These are phyloP conservation scores for Thalia dealbata DNA, from an alignment of 176 grass and related monocot genomes.

Conservation along the genomic window DNA sequence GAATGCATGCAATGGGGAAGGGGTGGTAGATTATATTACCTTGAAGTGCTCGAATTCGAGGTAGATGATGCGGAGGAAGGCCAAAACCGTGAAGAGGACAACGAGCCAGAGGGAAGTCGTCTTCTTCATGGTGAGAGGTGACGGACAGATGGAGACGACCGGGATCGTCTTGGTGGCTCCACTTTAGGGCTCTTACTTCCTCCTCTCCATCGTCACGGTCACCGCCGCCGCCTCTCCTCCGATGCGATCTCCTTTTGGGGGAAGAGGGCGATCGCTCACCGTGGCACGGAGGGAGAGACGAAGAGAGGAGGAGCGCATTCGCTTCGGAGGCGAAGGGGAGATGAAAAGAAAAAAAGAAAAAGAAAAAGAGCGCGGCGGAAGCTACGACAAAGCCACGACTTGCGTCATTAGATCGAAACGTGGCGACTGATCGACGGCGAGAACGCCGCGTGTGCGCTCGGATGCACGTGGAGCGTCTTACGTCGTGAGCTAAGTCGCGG, in stretches of 20 bases:
- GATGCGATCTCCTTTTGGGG: too few relatives aligned
- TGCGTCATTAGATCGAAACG: not conserved
- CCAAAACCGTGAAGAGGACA: slow-evolving; percentile 37
- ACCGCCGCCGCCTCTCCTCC: too few relatives aligned
- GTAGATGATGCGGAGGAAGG: slow-evolving; percentile 53
- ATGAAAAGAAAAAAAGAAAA: not conserved
- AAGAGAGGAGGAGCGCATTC: not conserved
- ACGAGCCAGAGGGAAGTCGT: slow-evolving; percentile 34
- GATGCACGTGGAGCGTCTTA: too few relatives aligned
- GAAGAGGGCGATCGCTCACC: not conserved
- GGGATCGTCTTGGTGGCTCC: not conserved
- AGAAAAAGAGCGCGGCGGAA: not conserved
- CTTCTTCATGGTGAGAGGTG: not conserved
- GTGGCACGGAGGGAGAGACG: not conserved
- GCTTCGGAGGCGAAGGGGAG: not conserved
- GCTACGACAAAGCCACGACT: too few relatives aligned
- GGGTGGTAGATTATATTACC: slow-evolving; percentile 21
- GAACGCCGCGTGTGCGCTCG: not conserved
- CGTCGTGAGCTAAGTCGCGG: too few relatives aligned
- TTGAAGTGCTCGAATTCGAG: slow-evolving; percentile 71
- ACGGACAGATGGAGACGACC: not conserved
- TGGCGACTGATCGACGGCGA: not conserved
- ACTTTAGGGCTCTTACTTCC: not conserved
- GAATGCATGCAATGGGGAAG: slow-evolving; percentile 12
- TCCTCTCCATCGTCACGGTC: not conserved